A percentile compares a stretch with the other conserved stretches of the same genome.
Conservation (phyloP, 1,139 yeast species). For the Taiozyma onychis region DNA sequence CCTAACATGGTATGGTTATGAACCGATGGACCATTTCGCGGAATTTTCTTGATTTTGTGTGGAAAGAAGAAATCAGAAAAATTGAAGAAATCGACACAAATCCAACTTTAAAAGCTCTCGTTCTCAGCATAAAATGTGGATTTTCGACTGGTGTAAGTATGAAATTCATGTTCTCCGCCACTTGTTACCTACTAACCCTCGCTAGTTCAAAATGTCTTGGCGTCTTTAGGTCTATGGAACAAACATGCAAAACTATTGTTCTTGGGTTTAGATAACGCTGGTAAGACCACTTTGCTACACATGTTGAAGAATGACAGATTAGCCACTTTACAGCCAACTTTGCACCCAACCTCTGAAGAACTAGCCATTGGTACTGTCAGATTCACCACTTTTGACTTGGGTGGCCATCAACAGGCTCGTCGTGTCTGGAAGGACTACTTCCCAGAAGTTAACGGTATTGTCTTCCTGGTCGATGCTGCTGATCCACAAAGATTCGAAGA, state of each 20-base stretch:
- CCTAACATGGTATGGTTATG: not conserved
- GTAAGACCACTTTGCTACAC: slow-evolving; percentile 93
- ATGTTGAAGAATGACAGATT: slow-evolving; percentile 96
- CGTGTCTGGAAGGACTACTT: slow-evolving; percentile 98
- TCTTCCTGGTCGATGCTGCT: slow-evolving; percentile 94
- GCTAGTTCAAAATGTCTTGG: slow-evolving; percentile 81
- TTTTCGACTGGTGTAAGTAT: slow-evolving; percentile 51
- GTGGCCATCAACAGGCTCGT: slow-evolving; percentile 98
- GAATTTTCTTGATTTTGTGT: not conserved
- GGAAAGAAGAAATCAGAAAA: not conserved
- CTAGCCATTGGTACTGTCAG: slow-evolving; percentile 93
- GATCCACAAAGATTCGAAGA: slow-evolving; percentile 94
- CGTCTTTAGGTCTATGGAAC: slow-evolving; percentile 94
- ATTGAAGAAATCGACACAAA: not conserved
- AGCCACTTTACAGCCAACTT: slow-evolving; percentile 95
- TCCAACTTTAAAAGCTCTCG: too few species aligned
- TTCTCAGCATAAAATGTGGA: slow-evolving; percentile 37
- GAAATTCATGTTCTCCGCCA: not conserved
- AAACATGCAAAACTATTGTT: slow-evolving; percentile 95
- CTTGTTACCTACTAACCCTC: slow-evolving; percentile 18
- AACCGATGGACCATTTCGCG: not conserved
- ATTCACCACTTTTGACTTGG: slow-evolving; percentile 96
- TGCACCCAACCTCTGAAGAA: slow-evolving; percentile 98
- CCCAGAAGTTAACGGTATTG: slow-evolving; percentile 98
- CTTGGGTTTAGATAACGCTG: slow-evolving; percentile 97